Conservation (phyloP, 768 basidiomycete species). For the Porphyrellus cyaneotinctus region DNA sequence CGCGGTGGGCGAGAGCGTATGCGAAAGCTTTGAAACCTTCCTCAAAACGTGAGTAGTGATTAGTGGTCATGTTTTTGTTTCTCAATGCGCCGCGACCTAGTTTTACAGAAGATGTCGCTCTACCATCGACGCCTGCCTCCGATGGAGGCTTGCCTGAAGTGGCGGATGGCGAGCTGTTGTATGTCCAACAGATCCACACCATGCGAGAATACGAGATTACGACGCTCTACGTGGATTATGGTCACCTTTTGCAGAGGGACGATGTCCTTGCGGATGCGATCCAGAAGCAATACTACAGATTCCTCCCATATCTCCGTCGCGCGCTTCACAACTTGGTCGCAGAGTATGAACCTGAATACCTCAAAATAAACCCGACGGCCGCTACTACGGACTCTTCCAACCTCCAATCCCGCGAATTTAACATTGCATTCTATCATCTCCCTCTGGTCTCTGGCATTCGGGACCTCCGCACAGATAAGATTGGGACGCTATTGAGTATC, state of each 20-base stretch:
- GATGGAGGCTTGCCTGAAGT: slow-evolving; percentile 59
- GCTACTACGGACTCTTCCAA: slow-evolving; percentile 83
- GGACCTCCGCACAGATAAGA: slow-evolving; percentile 87
- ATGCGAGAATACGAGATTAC: slow-evolving; percentile 95
- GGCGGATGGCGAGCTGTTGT: slow-evolving; percentile 63
- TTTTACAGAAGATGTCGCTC: slow-evolving; percentile 76
- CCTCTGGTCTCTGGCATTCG: slow-evolving; percentile 94
- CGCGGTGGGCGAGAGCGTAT: slow-evolving; percentile 92
- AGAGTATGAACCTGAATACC: slow-evolving; percentile 87
- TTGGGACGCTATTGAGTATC: slow-evolving; percentile 92
- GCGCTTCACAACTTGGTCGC: slow-evolving; percentile 88
- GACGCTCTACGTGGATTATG: slow-evolving; percentile 95
- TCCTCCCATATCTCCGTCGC: slow-evolving; percentile 89
- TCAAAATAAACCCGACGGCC: slow-evolving; percentile 91
- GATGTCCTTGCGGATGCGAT: slow-evolving; percentile 94
- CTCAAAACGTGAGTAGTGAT: slow-evolving; percentile 70
- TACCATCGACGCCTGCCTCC: slow-evolving; percentile 76
- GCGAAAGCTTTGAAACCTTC: slow-evolving; percentile 88
- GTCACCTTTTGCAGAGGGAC: slow-evolving; percentile 84
- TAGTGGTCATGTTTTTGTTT: neutral
- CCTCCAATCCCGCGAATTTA: slow-evolving; percentile 89
- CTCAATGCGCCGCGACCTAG: slow-evolving; percentile 38
- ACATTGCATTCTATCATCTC: slow-evolving; percentile 91
- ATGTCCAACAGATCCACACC: slow-evolving; percentile 89
- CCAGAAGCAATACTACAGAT: slow-evolving; percentile 93